Percentiles rank a stretch among this genome's conserved stretches.
phyloP scores from a whole-genome alignment of 805 yeast genomes.

The Candida namnaoensis region DNA sequence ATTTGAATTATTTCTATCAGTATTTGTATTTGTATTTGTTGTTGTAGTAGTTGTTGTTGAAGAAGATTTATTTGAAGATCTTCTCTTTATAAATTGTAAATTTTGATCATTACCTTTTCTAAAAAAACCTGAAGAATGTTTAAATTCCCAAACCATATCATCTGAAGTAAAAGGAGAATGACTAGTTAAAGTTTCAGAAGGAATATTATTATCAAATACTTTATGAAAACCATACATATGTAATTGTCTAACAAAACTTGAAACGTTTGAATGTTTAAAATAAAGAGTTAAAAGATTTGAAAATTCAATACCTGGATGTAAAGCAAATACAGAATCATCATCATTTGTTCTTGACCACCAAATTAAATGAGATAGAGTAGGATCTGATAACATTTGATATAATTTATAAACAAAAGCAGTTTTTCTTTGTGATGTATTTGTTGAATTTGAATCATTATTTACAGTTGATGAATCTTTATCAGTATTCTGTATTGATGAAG shows the following conservation, averaged over 20 bases:
- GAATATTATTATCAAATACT: slow-evolving; percentile 26
- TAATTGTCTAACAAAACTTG: slow-evolving; percentile 86
- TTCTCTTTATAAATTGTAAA: slow-evolving; percentile 58
- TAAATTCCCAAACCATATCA: slow-evolving; percentile 62
- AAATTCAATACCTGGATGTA: slow-evolving; percentile 58
- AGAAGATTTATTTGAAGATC: slow-evolving; percentile 22
- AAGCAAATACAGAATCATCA: slow-evolving; percentile 46
- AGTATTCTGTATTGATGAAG: too few relatives aligned
- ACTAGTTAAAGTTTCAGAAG: slow-evolving; percentile 1
- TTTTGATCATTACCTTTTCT: slow-evolving; percentile 63
- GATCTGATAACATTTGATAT: slow-evolving; percentile 54
- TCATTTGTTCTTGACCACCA: slow-evolving; percentile 50
- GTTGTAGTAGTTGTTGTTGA: neutral
- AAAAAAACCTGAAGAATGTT: slow-evolving; percentile 66
- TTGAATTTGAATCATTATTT: too few relatives aligned
- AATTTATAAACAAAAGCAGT: slow-evolving; percentile 57
- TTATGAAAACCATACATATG: slow-evolving; percentile 97
- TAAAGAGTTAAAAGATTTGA: slow-evolving; percentile 56
- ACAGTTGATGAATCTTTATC: too few relatives aligned
- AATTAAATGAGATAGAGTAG: slow-evolving; percentile 40
- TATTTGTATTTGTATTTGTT: neutral
- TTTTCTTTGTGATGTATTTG: neutral
- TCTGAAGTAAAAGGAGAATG: slow-evolving; percentile 5
- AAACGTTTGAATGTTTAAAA: slow-evolving; percentile 91
- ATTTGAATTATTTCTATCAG: too few relatives aligned